Percentiles rank a stretch among this genome's conserved stretches.
These are phyloP conservation scores for Aureobasidium subglaciale DNA, from an alignment of 2,329 filamentous ascomycete species.

Conservation along the genomic window DNA sequence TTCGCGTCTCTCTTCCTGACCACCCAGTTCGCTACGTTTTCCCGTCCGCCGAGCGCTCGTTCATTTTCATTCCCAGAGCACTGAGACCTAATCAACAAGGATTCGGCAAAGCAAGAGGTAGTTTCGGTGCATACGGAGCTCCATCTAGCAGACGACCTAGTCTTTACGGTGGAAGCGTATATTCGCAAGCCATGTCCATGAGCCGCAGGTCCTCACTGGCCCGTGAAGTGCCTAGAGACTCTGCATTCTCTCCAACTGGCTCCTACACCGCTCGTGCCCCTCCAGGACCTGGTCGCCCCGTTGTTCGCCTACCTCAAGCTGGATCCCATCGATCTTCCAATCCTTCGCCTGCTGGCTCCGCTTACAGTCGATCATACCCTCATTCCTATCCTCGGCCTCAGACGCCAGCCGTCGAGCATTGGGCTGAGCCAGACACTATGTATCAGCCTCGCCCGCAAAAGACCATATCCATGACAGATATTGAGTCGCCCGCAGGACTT, in stretches of 20 bases:
- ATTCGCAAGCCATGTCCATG: conserved; percentile 79
- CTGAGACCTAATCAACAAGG: conserved; percentile 88
- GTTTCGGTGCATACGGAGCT: conserved; percentile 56
- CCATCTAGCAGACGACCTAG: conserved; percentile 69
- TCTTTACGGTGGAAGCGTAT: conserved; percentile 70
- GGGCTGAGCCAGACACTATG: conserved; percentile 61
- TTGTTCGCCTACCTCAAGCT: conserved; percentile 74
- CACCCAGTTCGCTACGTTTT: conserved; percentile 81
- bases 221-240: conserved; percentile 61
- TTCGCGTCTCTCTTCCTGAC: conserved; percentile 81
- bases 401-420: conserved; percentile 53
- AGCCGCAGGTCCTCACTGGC: conserved; percentile 78
- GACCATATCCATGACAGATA: conserved; percentile 83
- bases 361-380: conserved; percentile 26
- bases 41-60: conserved; percentile 81
- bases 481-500: conserved; percentile 66
- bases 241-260: conserved; percentile 70
- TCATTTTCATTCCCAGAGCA: conserved; percentile 94
- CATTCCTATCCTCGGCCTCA: conserved; percentile 49
- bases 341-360: conserved; percentile 26
- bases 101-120: conserved; percentile 57
- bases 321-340: conserved; percentile 31
- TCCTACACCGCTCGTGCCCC: conserved; percentile 60
- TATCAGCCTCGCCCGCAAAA: conserved; percentile 95
- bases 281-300: conserved; percentile 45